Evolutionary conservation across 2,329 filamentous ascomycete genomes (phyloP).

Genomic region (Stagonosporopsis vannaccii): DNA sequence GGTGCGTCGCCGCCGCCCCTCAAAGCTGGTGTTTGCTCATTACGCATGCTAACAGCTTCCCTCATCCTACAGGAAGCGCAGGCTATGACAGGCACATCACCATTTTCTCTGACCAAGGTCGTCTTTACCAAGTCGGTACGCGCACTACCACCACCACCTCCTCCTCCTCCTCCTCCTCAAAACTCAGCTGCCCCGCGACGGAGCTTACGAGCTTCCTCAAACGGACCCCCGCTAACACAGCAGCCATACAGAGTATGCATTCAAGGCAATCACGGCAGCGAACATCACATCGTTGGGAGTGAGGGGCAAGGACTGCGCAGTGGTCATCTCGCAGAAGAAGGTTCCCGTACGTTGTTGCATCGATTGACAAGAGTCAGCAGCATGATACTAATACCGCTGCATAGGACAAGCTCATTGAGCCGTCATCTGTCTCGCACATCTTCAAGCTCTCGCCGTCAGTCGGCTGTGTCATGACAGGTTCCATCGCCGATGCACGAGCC

Average conservation of each 20-base stretch:
- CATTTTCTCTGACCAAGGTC: conserved; percentile 98
- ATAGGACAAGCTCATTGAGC: conserved; percentile 98
- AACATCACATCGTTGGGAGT: conserved; percentile 99
- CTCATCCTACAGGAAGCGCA: conserved; percentile 47
- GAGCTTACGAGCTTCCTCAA: conserved; percentile 1
- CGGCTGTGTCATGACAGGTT: conserved; percentile 97
- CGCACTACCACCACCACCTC: conserved; percentile 13
- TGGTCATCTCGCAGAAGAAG: conserved; percentile 99
- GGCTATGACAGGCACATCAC: conserved; percentile 99
- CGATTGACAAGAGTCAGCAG: neutral
- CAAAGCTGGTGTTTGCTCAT: conserved; percentile 21
- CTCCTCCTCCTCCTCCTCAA: no score
- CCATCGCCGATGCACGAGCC: conserved; percentile 94
- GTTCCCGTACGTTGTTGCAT: conserved; percentile 76
- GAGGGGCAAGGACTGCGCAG: conserved; percentile 94
- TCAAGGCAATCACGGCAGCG: conserved; percentile 99
- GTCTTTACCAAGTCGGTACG: conserved; percentile 99
- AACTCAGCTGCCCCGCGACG: neutral
- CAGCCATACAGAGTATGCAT: conserved; percentile 85
- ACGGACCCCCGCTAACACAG: conserved; percentile 26
- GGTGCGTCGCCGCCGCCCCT: conserved; percentile 40
- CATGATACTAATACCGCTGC: conserved; percentile 17
- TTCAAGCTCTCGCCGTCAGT: conserved; percentile 96
- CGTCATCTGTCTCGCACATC: conserved; percentile 94
- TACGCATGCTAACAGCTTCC: conserved; percentile 40